Evolutionary conservation across 495 filamentous ascomycete genomes (phyloP).

Genomic region (Cairneyella variabilis): DNA sequence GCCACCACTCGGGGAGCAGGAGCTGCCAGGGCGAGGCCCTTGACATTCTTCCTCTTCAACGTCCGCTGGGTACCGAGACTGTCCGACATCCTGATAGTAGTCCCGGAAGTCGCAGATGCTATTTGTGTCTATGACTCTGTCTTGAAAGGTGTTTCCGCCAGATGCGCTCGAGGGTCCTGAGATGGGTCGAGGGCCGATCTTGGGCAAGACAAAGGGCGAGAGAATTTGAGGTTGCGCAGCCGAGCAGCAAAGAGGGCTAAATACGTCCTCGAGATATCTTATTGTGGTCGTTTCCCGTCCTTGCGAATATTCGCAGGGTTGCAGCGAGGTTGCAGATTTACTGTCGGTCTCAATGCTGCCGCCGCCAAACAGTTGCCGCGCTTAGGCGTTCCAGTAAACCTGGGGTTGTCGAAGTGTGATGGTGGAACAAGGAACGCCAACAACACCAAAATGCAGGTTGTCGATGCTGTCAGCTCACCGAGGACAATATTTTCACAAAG

Average conservation of each 20-base stretch:
- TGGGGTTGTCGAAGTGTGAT: too few species aligned
- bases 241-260: neutral
- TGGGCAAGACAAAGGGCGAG: too few species aligned
- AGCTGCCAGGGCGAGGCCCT: slow-evolving; percentile 80
- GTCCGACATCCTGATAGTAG: slow-evolving; percentile 48
- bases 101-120: too few species aligned
- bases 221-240: neutral
- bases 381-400: too few species aligned
- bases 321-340: slow-evolving; percentile 9
- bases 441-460: too few species aligned
- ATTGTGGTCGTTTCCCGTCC: neutral
- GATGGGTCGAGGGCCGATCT: too few species aligned
- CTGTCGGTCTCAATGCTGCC: too few species aligned
- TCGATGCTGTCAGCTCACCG: too few species aligned
- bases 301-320: slow-evolving; percentile 4
- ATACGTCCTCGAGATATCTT: neutral
- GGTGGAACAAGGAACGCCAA: too few species aligned
- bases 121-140: neutral
- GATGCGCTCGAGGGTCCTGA: too few species aligned
- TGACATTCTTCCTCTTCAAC: slow-evolving; percentile 94
- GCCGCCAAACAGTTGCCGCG: too few species aligned
- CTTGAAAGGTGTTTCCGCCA: neutral
- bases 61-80: slow-evolving; percentile 75
- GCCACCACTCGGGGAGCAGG: slow-evolving; percentile 56
- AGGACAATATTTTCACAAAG: neutral